phyloP scores from a whole-genome alignment of 805 yeast species.

The Ogataea wickerhamii region DNA sequence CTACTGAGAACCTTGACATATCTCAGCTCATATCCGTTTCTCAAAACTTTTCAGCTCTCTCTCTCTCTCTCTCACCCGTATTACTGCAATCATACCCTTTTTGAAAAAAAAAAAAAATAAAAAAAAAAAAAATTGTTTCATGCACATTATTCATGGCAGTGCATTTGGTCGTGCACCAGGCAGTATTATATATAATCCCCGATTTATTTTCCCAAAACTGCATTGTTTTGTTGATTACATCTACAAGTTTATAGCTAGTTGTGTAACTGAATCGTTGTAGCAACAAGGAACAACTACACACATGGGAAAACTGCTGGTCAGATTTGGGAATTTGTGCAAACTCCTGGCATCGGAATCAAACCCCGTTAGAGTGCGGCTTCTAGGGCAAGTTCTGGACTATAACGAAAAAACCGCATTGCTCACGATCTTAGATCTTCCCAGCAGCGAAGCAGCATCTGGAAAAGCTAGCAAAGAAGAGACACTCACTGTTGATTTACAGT shows the following conservation, averaged over 20 bases:
- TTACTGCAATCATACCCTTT: too few relatives aligned
- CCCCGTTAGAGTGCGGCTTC: slow-evolving; percentile 19
- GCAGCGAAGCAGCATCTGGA: slow-evolving; percentile 2
- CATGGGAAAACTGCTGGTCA: slow-evolving; percentile 23
- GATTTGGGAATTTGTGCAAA: slow-evolving; percentile 12
- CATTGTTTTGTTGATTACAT: too few relatives aligned
- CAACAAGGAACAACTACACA: background rate
- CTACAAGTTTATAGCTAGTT: too few relatives aligned
- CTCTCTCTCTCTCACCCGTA: too few relatives aligned
- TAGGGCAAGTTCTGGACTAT: slow-evolving; percentile 22
- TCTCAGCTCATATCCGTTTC: too few relatives aligned
- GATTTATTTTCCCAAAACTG: too few relatives aligned
- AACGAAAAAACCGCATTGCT: slow-evolving; percentile 16
- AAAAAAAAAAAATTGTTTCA: too few relatives aligned
- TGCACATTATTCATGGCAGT: background rate
- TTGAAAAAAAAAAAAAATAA: too few relatives aligned
- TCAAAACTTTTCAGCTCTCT: too few relatives aligned
- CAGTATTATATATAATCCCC: background rate
- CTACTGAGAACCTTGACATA: background rate
- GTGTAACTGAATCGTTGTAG: too few relatives aligned
- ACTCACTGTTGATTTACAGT: slow-evolving; percentile 9
- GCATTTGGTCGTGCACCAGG: background rate
- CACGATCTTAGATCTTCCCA: slow-evolving; percentile 13
- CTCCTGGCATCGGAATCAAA: slow-evolving; percentile 7
- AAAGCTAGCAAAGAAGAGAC: background rate